Evolutionary conservation across 371 early-diverging fungal species (phyloP), one percentile per base, ranked within the genome.

Genomic region (Mortierella polycephala): DNA sequence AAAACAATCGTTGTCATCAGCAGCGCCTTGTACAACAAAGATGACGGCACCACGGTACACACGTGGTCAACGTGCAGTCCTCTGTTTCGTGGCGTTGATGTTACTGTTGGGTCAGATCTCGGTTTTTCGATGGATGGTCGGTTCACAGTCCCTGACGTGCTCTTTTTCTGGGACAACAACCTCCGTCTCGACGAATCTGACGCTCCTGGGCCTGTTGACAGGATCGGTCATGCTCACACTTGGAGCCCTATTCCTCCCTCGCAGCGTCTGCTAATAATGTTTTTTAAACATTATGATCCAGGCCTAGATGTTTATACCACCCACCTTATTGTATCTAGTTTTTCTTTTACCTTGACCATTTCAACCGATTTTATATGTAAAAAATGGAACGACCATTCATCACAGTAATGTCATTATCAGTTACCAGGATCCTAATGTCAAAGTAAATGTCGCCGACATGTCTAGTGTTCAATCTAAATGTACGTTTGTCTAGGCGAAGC

Each of bases 81-180:
- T 75, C 23, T 42, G 49, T 21, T 8, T 16, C 5, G 12, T 75
- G 45, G 47, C 70, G 50, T 23, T 71, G 49, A 41, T 20, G 0
- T 44, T 76, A 44, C 56, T 71, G n/a, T 9, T 52, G 14, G 30
- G 23, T 49, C 71, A 76, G 60, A 64, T 71, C 60, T 61, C 47
- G 51, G 30, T 77, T n/a, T 77, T 72, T 62, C 55, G 62, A 6
- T 77, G 72, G 72, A 57, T 77, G 5, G 23, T 72, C 6, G 52
- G 50, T 46, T 45, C 62, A 13, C 68, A 69, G 57, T 60, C 64
- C 3, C 18, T 47, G 58, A 42, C 30, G n/a, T 30, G 58, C 0
- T 40, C 55, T 16, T 30, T 50, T 7, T 52, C 18, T 11, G 63
- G 62, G 23, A 42, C 60, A 3, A 20, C 18, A 4, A 55, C 40